These are phyloP conservation scores for Tuber microsphaerosporum DNA, from an alignment of 495 filamentous ascomycete genomes.

Conservation along the genomic window DNA sequence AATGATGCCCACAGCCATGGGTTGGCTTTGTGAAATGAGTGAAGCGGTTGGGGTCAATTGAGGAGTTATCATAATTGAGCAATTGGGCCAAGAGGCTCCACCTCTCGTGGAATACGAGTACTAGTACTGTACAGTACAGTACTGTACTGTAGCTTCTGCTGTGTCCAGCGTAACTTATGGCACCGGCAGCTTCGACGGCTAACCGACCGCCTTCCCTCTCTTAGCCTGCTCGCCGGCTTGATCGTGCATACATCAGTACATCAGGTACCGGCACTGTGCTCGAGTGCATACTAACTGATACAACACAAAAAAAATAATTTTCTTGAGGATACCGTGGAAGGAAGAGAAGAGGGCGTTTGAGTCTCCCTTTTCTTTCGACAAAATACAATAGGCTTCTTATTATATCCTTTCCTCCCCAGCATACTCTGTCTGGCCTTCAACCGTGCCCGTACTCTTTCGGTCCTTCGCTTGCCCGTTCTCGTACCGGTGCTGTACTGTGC, in stretches of 20 bases:
- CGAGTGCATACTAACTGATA: neutral
- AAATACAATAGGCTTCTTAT: conserved; percentile 13
- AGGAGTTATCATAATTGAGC: neutral
- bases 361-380: conserved; percentile 20
- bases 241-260: conserved; percentile 23
- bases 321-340: neutral
- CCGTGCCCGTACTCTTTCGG: conserved; percentile 6
- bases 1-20: neutral
- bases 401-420: conserved; percentile 4
- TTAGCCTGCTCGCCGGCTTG: conserved; percentile 24
- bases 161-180: conserved; percentile 16
- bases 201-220: conserved; percentile 34
- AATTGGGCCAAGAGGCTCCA: conserved; percentile 16
- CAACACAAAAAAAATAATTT: neutral
- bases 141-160: neutral
- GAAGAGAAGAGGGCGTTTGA: neutral
- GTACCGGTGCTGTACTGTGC: conserved; percentile 3
- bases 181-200: conserved; percentile 24
- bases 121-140: too few species aligned
- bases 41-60: neutral
- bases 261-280: neutral
- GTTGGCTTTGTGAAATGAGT: neutral
- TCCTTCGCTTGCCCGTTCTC: conserved; percentile 3
- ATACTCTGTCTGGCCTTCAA: neutral
- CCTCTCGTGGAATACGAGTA: neutral